Percentiles rank a stretch among this genome's conserved stretches.
These are phyloP conservation scores for Vitis cinerea DNA, from an alignment of 164 flowering plant species.

Conservation along the genomic window DNA sequence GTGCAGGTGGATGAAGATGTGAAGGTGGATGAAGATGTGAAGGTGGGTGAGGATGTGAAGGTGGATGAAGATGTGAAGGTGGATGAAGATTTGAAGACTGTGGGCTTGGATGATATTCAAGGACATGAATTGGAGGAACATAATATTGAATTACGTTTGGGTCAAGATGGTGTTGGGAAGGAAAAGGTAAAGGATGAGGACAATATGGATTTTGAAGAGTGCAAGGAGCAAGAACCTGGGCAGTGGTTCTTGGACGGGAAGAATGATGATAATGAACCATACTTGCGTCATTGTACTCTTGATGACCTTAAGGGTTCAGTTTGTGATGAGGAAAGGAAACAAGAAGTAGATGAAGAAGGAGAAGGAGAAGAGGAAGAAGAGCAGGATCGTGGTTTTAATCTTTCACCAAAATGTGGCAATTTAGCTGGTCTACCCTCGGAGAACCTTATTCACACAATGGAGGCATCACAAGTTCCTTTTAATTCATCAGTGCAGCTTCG, in stretches of 20 bases:
- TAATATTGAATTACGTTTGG: conserved; percentile 41
- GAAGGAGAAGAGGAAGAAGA: conserved; percentile 30
- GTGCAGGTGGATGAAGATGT: not conserved
- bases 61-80: conserved; percentile 16
- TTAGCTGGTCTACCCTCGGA: conserved; percentile 40
- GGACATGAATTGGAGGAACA: conserved; percentile 32
- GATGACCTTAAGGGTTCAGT: conserved; percentile 26
- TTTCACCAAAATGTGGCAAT: conserved; percentile 22
- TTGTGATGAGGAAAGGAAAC: conserved; percentile 18
- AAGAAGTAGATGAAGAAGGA: conserved; percentile 16
- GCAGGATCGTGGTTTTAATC: conserved; percentile 23
- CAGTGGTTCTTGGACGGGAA: conserved; percentile 45
- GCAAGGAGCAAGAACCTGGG: conserved; percentile 30
- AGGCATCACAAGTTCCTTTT: conserved; percentile 31
- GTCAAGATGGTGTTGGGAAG: conserved; percentile 10
- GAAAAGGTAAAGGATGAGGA: conserved; percentile 21
- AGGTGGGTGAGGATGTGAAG: conserved; percentile 18
- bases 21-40: conserved; percentile 16
- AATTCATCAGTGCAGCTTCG: conserved; percentile 31
- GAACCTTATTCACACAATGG: conserved; percentile 53
- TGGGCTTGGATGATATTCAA: conserved; percentile 13
- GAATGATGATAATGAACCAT: conserved; percentile 20
- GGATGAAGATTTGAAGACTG: conserved; percentile 6
- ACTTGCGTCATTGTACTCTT: conserved; percentile 43
- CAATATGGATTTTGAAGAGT: conserved; percentile 44